Evolutionary conservation across 345 rosid genomes (phyloP), one percentile per base, ranked within the genome.

Genomic region (Theobroma cacao): DNA sequence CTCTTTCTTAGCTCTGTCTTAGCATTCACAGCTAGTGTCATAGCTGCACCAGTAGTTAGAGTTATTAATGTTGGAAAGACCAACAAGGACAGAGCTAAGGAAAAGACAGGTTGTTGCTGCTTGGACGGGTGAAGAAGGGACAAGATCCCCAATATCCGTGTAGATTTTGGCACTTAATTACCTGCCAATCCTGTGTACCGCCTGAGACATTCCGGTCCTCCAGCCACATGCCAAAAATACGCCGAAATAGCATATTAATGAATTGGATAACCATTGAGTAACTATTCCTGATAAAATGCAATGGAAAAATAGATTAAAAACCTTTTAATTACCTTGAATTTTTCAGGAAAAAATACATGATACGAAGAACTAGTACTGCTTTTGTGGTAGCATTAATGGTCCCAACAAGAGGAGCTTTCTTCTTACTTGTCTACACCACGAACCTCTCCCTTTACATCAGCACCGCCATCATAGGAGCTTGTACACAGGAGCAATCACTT

Each of bases 401-500:
- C 0, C 93, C 93, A 12, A 91, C 92, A 86, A 84, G 89, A 15
- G 92, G 71, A 33, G 86, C 94, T 15, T 90, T 93, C 80, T 79
- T 94, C 66, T 48, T 94, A 36, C 96, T 96, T 20, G 82, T 91
- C 22, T 77, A 81, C 52, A 59, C 79, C 26, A 72, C 84, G 28
- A 70, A 81, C 71, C 7, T 75, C 0, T 84, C 80, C 33, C 93
- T 96, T 59, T 89, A 86, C 83, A 56, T 72, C 3, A 84, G 97
- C 92, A 96, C 98, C 0, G 94, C 89, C 5, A 41, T 87, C 5
- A 91, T 96, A 6, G 95, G 97, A 0, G 48, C 90, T 2, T 90
- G 89, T 62, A 88, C n/a, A n/a, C 91, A 0, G 98, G 99, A 2
- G 92, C 97, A n/a, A 90, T 96, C 71, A 87, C 91, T 3, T 88